Conservation (phyloP, 495 filamentous ascomycete species). For the Neurospora tetraspora region DNA sequence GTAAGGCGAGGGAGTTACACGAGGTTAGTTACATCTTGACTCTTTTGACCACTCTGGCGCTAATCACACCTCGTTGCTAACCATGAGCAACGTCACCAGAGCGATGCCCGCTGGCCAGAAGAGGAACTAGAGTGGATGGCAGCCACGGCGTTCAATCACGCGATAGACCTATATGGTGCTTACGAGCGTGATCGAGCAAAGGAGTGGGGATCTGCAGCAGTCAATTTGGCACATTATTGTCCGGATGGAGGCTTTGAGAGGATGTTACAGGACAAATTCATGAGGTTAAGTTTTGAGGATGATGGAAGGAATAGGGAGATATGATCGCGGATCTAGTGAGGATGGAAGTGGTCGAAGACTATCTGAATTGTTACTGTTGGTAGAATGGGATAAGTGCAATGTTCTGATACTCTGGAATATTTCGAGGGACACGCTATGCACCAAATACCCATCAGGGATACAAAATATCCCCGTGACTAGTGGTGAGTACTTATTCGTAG, state of each 20-base stretch:
- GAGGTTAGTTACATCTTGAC: slow-evolving; percentile 20
- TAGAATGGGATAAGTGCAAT: too few species aligned
- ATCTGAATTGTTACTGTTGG: background rate
- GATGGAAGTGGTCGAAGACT: background rate
- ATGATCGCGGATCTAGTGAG: background rate
- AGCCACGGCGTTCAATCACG: slow-evolving; percentile 62
- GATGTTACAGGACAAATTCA: slow-evolving; percentile 44
- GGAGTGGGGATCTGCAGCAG: slow-evolving; percentile 56
- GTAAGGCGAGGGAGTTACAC: slow-evolving; percentile 34
- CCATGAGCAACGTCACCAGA: slow-evolving; percentile 12
- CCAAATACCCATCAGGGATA: too few species aligned
- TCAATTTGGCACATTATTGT: slow-evolving; percentile 49
- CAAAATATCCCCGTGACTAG: too few species aligned
- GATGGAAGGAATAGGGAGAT: background rate
- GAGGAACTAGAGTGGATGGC: slow-evolving; percentile 74
- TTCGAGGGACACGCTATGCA: background rate
- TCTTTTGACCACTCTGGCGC: background rate
- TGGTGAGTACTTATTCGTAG: too few species aligned
- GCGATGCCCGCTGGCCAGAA: slow-evolving; percentile 45
- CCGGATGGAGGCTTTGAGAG: slow-evolving; percentile 41
- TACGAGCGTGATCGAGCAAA: slow-evolving; percentile 46
- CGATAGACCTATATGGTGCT: slow-evolving; percentile 57
- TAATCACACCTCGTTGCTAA: background rate
- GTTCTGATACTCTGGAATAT: background rate
- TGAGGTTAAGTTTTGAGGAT: slow-evolving; percentile 37